Evolutionary conservation across 2,329 filamentous ascomycete genomes (phyloP), one percentile per base, ranked within the genome.

Genomic region (Aspergillus texensis): DNA sequence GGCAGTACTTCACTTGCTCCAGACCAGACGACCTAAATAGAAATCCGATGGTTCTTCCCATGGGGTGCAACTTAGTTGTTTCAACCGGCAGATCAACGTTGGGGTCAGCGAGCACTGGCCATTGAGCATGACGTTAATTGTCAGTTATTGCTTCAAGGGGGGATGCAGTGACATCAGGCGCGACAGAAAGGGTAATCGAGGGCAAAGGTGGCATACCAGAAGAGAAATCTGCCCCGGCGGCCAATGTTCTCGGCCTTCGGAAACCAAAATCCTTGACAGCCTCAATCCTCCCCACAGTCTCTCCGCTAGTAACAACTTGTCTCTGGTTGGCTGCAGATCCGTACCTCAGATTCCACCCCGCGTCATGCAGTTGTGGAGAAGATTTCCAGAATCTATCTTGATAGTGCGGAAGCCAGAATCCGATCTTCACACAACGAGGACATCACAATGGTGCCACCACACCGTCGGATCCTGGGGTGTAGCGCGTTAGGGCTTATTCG

Each of bases 391-490:
- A 52, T 46, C 46, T 65, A 56, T 39, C 60, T 60, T 57, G 59
- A 55, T 52, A 19, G 30, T 39, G 60, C 74, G 74, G 74, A 76
- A 75, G 70, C 72, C 66, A 63, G 70, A 71, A 76, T 75, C 74
- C 74, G 74, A 61, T 32, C 58, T 61, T 36, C 48, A 45, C 45
- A n/a, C 26, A 61, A 48, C 46, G 41, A 60, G 24, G 43, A 54
- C 26, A 30, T 45, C 45, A 34, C 28, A 16, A 48, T 45, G 53
- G 28, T 34, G 58, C 32, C 58, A 57, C 59, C 53, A 48, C 39
- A 54, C 36, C 16, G 41, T 63, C 58, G 34, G 41, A 55, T 60
- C 26, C 48, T 36, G 46, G 48, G 58, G 36, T 36, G 46, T 59
- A 43, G n/a, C 14, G 24, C 16, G 28, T 16, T 59, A 46, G 39